Conservation (phyloP, 805 yeast genomes). For the Nakazawaea populi region DNA sequence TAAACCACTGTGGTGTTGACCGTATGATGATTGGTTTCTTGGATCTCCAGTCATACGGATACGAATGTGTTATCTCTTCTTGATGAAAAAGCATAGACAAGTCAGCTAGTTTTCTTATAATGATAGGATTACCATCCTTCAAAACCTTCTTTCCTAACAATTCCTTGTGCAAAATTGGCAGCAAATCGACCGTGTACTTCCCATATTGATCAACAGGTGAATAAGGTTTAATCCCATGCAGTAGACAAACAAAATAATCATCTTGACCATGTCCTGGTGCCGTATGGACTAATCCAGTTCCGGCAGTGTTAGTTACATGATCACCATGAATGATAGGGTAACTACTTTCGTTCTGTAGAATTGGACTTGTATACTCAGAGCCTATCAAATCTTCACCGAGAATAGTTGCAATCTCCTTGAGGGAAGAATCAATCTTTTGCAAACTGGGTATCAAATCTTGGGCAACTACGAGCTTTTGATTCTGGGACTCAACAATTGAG, state of each 20-base stretch:
- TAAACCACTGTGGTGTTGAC: conserved; percentile 96
- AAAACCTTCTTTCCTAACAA: conserved; percentile 58
- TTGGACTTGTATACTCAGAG: conserved; percentile 50
- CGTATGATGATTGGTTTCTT: conserved; percentile 92
- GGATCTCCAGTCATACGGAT: conserved; percentile 97
- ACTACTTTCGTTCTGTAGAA: conserved; percentile 22
- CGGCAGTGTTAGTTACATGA: conserved; percentile 76
- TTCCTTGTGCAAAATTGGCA: conserved; percentile 29
- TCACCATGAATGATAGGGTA: conserved; percentile 71
- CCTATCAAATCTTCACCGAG: conserved; percentile 22
- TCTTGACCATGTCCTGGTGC: conserved; percentile 99
- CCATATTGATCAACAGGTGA: conserved; percentile 84
- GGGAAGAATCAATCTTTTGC: conserved; percentile 22
- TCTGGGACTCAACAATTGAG: conserved; percentile 28
- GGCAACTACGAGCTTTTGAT: conserved; percentile 53
- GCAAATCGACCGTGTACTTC: conserved; percentile 48
- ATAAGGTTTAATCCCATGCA: conserved; percentile 47
- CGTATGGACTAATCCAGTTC: conserved; percentile 94
- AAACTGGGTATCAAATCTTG: conserved; percentile 37
- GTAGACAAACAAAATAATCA: conserved; percentile 70
- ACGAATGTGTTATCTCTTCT: conserved; percentile 61
- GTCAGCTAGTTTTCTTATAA: conserved; percentile 37
- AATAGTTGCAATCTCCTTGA: conserved; percentile 1
- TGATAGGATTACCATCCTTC: conserved; percentile 43
- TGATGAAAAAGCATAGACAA: conserved; percentile 40